Evolutionary conservation across 2,329 filamentous ascomycete genomes (phyloP).

Genomic region (Clonostachys rosea): DNA sequence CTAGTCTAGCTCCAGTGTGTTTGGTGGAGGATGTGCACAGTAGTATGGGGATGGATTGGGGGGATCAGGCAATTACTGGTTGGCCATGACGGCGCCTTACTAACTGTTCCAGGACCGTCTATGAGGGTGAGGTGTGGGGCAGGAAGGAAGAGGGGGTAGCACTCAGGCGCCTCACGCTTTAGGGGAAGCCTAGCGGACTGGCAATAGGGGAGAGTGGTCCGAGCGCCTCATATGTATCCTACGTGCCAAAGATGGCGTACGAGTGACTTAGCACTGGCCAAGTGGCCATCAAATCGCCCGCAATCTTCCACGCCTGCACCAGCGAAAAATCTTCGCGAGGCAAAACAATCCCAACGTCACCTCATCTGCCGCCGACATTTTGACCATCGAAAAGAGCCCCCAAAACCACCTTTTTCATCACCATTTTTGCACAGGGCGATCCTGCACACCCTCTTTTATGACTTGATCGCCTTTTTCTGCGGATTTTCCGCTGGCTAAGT

Average conservation of each 20-base stretch:
- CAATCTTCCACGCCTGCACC: constrained; percentile 19
- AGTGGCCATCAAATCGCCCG: background rate
- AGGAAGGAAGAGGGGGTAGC: too few relatives aligned
- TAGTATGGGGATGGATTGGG: too few relatives aligned
- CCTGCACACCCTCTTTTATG: constrained; percentile 55
- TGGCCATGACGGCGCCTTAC: too few relatives aligned
- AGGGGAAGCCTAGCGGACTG: too few relatives aligned
- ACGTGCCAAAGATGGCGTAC: background rate
- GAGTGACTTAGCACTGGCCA: background rate
- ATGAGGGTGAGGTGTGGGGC: too few relatives aligned
- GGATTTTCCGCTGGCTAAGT: constrained; percentile 46
- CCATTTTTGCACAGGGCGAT: constrained; percentile 38
- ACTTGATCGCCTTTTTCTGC: constrained; percentile 59
- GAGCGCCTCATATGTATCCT: constrained; percentile 1
- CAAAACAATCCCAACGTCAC: constrained; percentile 52
- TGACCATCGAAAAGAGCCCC: constrained; percentile 48
- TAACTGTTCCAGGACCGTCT: too few relatives aligned
- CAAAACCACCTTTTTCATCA: constrained; percentile 48
- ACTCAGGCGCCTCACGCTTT: too few relatives aligned
- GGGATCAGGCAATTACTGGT: too few relatives aligned
- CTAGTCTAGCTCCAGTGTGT: too few relatives aligned
- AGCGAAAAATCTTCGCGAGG: constrained; percentile 51
- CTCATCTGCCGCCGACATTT: constrained; percentile 32
- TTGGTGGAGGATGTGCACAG: too few relatives aligned
- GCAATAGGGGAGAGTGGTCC: constrained; percentile 2